Evolutionary conservation across 2,329 filamentous ascomycete species (phyloP).

Genomic region (Bipolaris bicolor): DNA sequence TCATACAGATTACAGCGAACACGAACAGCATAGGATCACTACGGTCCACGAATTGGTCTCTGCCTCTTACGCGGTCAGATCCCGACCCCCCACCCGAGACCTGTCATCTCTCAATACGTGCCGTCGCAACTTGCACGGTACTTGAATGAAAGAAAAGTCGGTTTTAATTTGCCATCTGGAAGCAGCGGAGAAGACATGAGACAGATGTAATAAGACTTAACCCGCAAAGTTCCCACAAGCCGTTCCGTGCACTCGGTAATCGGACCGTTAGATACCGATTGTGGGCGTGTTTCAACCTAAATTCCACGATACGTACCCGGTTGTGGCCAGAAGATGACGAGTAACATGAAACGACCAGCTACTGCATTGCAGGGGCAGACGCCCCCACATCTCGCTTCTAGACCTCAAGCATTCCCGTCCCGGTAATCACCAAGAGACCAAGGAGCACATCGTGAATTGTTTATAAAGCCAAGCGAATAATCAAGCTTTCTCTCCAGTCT

Average conservation of each 20-base stretch:
- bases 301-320: not conserved
- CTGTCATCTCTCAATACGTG: not conserved
- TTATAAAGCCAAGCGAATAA: conserved; percentile 1
- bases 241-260: not conserved
- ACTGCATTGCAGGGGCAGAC: not conserved
- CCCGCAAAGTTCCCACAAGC: not conserved
- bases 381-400: not conserved
- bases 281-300: not conserved
- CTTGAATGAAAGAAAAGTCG: not conserved
- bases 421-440: too few species aligned
- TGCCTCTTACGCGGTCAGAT: not conserved
- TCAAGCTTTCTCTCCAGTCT: not conserved
- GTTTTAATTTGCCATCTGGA: not conserved
- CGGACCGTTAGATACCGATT: not conserved
- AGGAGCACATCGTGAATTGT: not conserved
- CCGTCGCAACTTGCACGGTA: not conserved
- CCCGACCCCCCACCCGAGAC: not conserved
- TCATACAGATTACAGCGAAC: too few species aligned
- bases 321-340: not conserved
- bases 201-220: not conserved
- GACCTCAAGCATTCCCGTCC: not conserved
- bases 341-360: not conserved
- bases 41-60: not conserved
- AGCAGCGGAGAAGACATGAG: not conserved
- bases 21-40: not conserved